Evolutionary conservation across 2,329 filamentous ascomycete species (phyloP), one percentile per base, ranked within the genome.

Genomic region (Alternaria ventricosa): DNA sequence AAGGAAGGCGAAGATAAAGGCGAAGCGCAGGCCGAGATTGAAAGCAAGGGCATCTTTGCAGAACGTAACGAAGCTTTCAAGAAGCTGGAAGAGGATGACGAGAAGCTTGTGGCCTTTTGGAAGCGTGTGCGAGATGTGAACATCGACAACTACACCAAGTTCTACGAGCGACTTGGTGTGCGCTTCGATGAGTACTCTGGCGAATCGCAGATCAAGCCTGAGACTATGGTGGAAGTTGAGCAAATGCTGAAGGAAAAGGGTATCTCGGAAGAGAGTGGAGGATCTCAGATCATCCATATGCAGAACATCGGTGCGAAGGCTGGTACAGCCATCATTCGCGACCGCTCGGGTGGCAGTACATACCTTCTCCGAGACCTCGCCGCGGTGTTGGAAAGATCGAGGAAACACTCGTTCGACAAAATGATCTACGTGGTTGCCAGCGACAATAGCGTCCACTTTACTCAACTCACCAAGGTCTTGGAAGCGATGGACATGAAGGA

Each of bases 361-460:
- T 94, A 95, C 76, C 85, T 94, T 50, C 92, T 92, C 55, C 88
- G 92, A 69, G 91, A 95, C 78, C 90, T 94, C 66, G 91, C 89
- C 70, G 90, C 93, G 74, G 86, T 92, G 27, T 81, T 93, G 57
- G 87, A 89, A 73, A 87, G 92, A 60, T 82, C 87, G 51, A 84
- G 89, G 22, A 85, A 86, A 73, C 81, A 82, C 80, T 78, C 88
- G 11, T 93, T 92, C 71, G 90, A 94, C 80, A 88, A 92, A 76
- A 92, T 94, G 90, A 90, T 93, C 65, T 94, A 93, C 73, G 91
- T 94, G 10, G 88, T 93, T 28, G 90, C 90, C 1, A 89, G 87
- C 22, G 87, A 89, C 67, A 91, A 94, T 72, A 90, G 92, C 71
- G 83, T 91, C 12, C 91, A 94, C 75, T 84, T 93, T 58, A 88